Evolutionary conservation across 371 early-diverging fungal species (phyloP), one percentile per base, ranked within the genome.

Genomic region (Syncephalastrum racemosum): DNA sequence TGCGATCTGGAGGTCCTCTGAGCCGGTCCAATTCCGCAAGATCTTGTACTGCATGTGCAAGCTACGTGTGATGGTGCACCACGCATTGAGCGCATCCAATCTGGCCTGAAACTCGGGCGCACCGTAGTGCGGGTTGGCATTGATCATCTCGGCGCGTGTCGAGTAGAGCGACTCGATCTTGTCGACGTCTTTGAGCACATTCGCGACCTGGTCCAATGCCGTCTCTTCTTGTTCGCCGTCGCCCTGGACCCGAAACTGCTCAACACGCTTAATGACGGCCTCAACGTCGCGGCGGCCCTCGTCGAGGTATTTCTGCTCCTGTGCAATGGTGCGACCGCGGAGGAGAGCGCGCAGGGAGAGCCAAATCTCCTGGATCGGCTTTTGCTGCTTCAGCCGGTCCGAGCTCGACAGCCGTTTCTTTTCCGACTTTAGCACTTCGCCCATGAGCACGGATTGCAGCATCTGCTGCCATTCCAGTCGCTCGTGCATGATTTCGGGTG

Each of bases 401-500:
- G 81, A 73, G 16, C 80, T 82, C 31, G 83, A 75, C n/a, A 90
- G 59, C 36, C 90, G 80, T 59, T 80, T 81, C 62, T 89, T 90
- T 66, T 94, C 94, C 15, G 86, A 86, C 53, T 87, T 88, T n/a
- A 94, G 84, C 18, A 92, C 90, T 55, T 94, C 92, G 13, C 94
- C 93, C 31, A 84, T 81, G 19, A 94, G 72, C 18, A 92, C 94
- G 15, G 91, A 89, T 31, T 89, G 80, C 14, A 94, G 75, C 92
- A 94, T 91, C 46, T 87, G 82, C 54, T 90, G 91, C 91, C 92
- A 92, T 66, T 90, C 90, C 22, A 85, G 64, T 41, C 90, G 86
- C 56, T 90, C 90, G 41, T 81, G 81, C 42, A 77, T 79, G 46
- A 83, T 80, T 51, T 83, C 86, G 12, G 79, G 79, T 18, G 77